Evolutionary conservation across 192 early-diverging fungal genomes (phyloP), one percentile per base, ranked within the genome.

Genomic region (Gonapodya sp.): DNA sequence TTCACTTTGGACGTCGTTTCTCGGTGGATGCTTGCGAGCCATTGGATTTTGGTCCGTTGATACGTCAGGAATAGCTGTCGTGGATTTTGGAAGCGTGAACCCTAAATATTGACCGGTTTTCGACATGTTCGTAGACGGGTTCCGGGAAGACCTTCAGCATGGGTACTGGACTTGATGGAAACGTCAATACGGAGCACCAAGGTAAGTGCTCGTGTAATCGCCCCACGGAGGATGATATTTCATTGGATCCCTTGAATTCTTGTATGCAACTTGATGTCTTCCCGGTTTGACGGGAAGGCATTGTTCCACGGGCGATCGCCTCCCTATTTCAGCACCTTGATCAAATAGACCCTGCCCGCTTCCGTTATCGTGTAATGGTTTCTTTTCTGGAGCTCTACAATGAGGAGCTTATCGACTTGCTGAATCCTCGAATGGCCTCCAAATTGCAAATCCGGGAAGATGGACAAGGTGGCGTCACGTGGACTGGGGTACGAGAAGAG

Each of bases 361-460:
- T 36, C 1, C 36, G 78, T 8, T 84, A 84, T 75, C 81, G 79
- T 31, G 73, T 84, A 1, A 37, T 78, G 0, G 94, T 97, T 8
- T 96, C 96, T 8, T 98, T 97, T 86, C 83, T 99, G 34, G 97
- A 99, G 82, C 90, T 97, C 2, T 97, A 99, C 85, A 99, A 99
- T 84, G 97, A 99, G 81, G 97, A 99, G 36, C 86, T 97, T 64
- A 92, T 96, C 30, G 97, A 99, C 86, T 86, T 99, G 37, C 84
- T 97, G 34, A 93, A 92, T 72, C 79, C 18, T 0, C 24, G 1
- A 82, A 82, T 79, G 30, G 35, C 34, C 30, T 33, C 78, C 91
- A 90, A 72, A 82, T 86, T 96, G 33, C 35, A 83, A 1, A 88
- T 84, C n/a, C 91, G 92, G 1, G 90, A 90, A 33, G 95, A 93